Percentiles rank a stretch among this genome's conserved stretches.
These are phyloP conservation scores for Lepiota brunneoincarnata DNA, from an alignment of 768 basidiomycete genomes.

Conservation along the genomic window DNA sequence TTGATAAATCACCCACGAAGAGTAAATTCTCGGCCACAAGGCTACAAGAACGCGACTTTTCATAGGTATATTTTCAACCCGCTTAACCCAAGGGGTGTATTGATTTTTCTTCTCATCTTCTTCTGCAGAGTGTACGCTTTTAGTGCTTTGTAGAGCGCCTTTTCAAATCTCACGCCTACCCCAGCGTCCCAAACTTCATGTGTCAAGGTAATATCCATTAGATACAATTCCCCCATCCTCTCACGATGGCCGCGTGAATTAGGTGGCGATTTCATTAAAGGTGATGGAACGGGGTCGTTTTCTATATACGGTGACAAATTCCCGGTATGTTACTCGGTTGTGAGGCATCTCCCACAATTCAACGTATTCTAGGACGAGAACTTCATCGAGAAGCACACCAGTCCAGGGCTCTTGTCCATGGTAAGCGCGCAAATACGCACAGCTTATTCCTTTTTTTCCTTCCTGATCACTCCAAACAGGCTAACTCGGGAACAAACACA, in stretches of 20 bases:
- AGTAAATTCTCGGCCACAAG: constrained; percentile 82
- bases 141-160: constrained; percentile 2
- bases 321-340: constrained; percentile 48
- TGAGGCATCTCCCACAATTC: background rate
- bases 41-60: constrained; percentile 89
- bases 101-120: constrained; percentile 10
- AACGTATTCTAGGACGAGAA: constrained; percentile 75
- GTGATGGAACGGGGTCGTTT: constrained; percentile 93
- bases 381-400: constrained; percentile 85
- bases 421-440: constrained; percentile 32
- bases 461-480: constrained; percentile 41
- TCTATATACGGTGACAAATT: constrained; percentile 98
- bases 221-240: background rate
- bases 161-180: constrained; percentile 13
- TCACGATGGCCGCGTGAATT: background rate
- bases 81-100: background rate
- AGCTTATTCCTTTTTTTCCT: background rate
- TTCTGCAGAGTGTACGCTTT: constrained; percentile 63
- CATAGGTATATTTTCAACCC: constrained; percentile 61
- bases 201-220: constrained; percentile 66
- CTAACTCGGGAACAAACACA: constrained; percentile 92
- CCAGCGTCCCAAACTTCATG: constrained; percentile 91
- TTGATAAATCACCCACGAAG: constrained; percentile 24
- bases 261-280: constrained; percentile 95
- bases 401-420: constrained; percentile 90